Evolutionary conservation across 139 green algal genomes (phyloP).

Genomic region (Auxenochlorella pyrenoidosa): DNA sequence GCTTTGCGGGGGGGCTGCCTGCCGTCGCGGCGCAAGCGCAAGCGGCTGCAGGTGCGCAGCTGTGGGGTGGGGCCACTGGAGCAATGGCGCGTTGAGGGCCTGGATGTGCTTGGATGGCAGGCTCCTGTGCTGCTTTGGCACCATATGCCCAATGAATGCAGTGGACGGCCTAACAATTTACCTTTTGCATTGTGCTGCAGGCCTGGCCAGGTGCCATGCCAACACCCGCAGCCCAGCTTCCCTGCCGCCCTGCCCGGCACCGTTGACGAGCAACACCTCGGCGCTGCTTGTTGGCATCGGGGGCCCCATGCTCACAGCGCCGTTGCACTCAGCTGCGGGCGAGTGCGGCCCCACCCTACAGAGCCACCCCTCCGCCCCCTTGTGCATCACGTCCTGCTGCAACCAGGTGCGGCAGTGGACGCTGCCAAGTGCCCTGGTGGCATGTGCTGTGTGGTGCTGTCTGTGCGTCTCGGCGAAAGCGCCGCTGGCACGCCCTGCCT

Average conservation of each 20-base stretch:
- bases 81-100: too few species aligned
- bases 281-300: background rate
- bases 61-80: background rate
- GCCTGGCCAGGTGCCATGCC: background rate
- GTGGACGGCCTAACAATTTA: too few species aligned
- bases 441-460: too few species aligned
- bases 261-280: background rate
- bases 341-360: background rate
- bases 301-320: background rate
- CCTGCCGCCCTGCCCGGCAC: background rate
- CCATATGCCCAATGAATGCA: background rate
- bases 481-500: background rate
- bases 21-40: background rate
- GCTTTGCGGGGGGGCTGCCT: background rate
- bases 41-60: background rate
- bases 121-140: too few species aligned
- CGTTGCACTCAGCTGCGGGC: background rate
- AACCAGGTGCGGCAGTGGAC: background rate
- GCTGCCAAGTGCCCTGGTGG: too few species aligned
- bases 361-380: background rate
- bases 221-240: background rate
- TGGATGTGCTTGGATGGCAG: too few species aligned
- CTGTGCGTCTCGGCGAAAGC: too few species aligned
- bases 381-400: constrained; percentile 18
- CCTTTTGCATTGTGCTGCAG: background rate